Evolutionary conservation across 2,329 filamentous ascomycete species (phyloP), one percentile per base, ranked within the genome.

Genomic region (Fusarium gaditjirri): DNA sequence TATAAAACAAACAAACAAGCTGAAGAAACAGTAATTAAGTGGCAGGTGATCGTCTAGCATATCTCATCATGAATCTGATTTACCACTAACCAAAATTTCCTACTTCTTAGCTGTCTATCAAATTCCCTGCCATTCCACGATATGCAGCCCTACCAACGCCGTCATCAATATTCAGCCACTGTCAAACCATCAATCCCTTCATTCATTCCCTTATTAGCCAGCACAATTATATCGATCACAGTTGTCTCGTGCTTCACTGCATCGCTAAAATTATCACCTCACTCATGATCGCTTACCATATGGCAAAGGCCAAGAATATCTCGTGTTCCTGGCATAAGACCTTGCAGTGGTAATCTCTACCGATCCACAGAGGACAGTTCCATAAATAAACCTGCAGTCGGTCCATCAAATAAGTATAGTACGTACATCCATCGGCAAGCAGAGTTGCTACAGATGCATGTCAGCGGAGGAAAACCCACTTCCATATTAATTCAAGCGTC

Each of bases 311-410:
- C 33, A 44, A 31, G 50, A 55, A 43, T 31, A 42, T 49, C 47
- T 56, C 59, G 44, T 65, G 64, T 58, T 43, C 60, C 46, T 71
- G 36, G 60, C 61, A 54, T 41, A 58, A 58, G 54, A 71, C 44
- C 43, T 71, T 63, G 47, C 46, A 68, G 57, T 68, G 43, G 67
- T 68, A 70, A 70, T 73, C 60, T 72, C 50, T 57, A 27, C 54
- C 19, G 57, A 53, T 71, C 70, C 70, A 72, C 70, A 54, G 41
- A 39, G 41, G 33, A 66, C 41, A 49, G 59, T 73, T 59, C 70
- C 70, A 73, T 72, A 72, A 72, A 72, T 72, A 72, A 73, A 57
- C 38, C 42, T 31, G 41, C 41, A 56, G 54, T 36, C 46, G 53
- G 54, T 52, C 55, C 29, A 56, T 27, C 27, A 57, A 39, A 61